Evolutionary conservation across 2,329 filamentous ascomycete species (phyloP), one percentile per base, ranked within the genome.

Genomic region (Laburnicola sp.): DNA sequence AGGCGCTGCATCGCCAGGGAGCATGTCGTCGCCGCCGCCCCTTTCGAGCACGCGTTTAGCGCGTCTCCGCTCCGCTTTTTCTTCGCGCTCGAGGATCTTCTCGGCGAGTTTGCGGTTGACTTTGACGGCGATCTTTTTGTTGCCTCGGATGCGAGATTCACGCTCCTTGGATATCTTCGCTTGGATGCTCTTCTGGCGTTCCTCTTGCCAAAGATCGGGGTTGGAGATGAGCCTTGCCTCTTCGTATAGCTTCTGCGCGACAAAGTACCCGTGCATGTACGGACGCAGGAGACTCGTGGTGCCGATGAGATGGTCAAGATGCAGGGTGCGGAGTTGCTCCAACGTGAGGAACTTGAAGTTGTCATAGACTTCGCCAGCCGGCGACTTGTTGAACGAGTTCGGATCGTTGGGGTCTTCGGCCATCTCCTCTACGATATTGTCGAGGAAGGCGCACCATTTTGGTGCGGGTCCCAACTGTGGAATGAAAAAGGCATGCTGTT

Each of bases 191-290:
- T 96, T 97, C 54, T 87, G 86, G 50, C 91, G 84, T 73, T 97
- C 91, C 66, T 97, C 90, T 69, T 97, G 91, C 82, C 89, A 96
- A 45, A 95, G 83, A 69, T 95, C 95, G 0, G 94, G 94, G 74
- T 97, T 96, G 43, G 89, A 88, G 64, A 97, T 96, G 53, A 99
- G 78, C 48, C 89, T 82, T 16, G 94, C 94, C 72, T 99, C 92
- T 69, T 99, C 95, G 72, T 99, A 97, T 25, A 99, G 76, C 67
- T 92, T 91, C 64, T 95, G 93, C 31, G 89, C 90, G 42, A 99
- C 92, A 76, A 99, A 99, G 80, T 94, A 97, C 63, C 94, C 95
- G 71, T 99, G 94, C 95, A 99, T 99, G 70, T 99, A 99, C 37
- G 94, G 94, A 38, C 93, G 83, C 35, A 99, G 78, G 21, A 97